Evolutionary conservation across 2,329 filamentous ascomycete genomes (phyloP).

Genomic region (Colletotrichum echinochloae): DNA sequence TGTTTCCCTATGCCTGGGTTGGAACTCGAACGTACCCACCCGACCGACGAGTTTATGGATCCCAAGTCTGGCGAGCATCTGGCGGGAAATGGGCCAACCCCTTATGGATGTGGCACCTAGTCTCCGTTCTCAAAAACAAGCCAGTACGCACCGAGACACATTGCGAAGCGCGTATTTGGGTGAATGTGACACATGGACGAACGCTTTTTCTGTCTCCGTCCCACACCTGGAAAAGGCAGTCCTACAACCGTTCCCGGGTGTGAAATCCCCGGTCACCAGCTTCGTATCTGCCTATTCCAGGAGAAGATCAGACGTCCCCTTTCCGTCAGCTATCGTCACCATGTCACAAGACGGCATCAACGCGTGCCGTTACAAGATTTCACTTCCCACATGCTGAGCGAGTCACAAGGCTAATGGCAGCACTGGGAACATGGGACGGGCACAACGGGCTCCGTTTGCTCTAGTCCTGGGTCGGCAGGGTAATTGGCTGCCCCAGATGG

Average conservation of each 20-base stretch:
- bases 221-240: background rate
- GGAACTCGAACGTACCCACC: constrained; percentile 8
- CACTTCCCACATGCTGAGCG: constrained; percentile 2
- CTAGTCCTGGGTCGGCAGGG: background rate
- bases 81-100: background rate
- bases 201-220: constrained; percentile 8
- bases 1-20: background rate
- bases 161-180: background rate
- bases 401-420: constrained; percentile 36
- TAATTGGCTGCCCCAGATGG: constrained; percentile 1
- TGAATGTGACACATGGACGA: constrained; percentile 6
- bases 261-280: background rate
- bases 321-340: background rate
- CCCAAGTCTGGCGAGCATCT: background rate
- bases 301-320: background rate
- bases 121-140: background rate
- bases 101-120: background rate
- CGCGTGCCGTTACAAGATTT: background rate
- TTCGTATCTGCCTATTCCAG: background rate
- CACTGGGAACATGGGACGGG: background rate
- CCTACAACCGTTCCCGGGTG: background rate
- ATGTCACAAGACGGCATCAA: constrained; percentile 22
- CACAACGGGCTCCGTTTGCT: constrained; percentile 18
- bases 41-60: constrained; percentile 23
- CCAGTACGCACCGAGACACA: background rate